These are phyloP conservation scores for Vitis rotundifolia DNA, from an alignment of 164 flowering plant genomes.

Conservation along the genomic window DNA sequence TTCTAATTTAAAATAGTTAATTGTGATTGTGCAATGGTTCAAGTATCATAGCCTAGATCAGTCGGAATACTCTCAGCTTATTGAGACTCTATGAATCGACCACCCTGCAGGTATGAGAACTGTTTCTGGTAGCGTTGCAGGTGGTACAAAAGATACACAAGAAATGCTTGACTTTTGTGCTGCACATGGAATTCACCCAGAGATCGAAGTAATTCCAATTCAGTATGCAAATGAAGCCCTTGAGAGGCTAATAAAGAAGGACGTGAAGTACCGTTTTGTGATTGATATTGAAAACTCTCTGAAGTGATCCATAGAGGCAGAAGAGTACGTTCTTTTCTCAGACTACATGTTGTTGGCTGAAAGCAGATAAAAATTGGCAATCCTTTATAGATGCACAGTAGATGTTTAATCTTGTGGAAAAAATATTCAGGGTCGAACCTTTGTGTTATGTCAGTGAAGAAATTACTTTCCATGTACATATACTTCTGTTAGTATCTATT, in stretches of 20 bases:
- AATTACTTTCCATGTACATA: no score
- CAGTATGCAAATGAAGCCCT: slow-evolving; percentile 82
- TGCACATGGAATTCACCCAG: slow-evolving; percentile 64
- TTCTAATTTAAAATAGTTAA: no score
- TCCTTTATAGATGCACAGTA: no score
- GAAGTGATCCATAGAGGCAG: slow-evolving; percentile 34
- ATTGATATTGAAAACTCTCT: slow-evolving; percentile 74
- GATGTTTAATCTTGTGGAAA: no score
- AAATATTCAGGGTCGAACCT: no score
- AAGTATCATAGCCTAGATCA: no score
- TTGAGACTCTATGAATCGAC: neutral
- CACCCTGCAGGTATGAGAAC: slow-evolving; percentile 59
- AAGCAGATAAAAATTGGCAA: no score
- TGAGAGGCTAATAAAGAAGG: slow-evolving; percentile 73
- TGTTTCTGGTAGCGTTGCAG: slow-evolving; percentile 68
- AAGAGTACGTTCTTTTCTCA: neutral
- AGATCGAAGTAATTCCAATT: slow-evolving; percentile 72
- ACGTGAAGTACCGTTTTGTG: slow-evolving; percentile 85
- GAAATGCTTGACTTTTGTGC: slow-evolving; percentile 91
- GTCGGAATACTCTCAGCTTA: no score
- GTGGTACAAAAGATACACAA: slow-evolving; percentile 72
- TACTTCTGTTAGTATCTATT: no score
- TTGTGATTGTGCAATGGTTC: no score
- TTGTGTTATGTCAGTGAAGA: no score
- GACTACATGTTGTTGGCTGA: no score